A percentile compares a stretch with the other conserved stretches of the same genome.
Evolutionary conservation across 179 eudicot genomes (phyloP).

Genomic region (Spinacia oleracea): DNA sequence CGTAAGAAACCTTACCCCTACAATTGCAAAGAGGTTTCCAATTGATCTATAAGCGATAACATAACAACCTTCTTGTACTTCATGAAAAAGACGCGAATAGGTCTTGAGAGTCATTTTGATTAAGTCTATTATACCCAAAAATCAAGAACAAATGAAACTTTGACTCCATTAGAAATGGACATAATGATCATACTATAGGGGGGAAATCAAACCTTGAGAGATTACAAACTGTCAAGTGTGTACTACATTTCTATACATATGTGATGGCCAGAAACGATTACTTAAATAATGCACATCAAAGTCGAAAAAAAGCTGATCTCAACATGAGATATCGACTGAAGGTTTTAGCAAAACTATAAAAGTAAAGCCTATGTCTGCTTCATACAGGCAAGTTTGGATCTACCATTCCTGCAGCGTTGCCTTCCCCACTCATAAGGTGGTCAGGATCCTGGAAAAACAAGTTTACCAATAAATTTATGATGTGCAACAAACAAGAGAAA

Average conservation of each 20-base stretch:
- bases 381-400: constrained; percentile 55
- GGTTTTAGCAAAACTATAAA: not conserved
- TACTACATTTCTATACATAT: constrained; percentile 16
- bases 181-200: not conserved
- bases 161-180: too few relatives aligned
- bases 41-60: too few relatives aligned
- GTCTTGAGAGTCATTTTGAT: too few relatives aligned
- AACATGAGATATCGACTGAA: not conserved
- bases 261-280: not conserved
- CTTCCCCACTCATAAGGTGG: constrained; percentile 71
- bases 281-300: constrained; percentile 6
- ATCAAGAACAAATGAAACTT: too few relatives aligned
- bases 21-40: too few relatives aligned
- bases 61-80: too few relatives aligned
- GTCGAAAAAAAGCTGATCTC: not conserved
- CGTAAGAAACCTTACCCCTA: too few relatives aligned
- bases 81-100: too few relatives aligned
- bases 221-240: not conserved
- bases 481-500: not conserved
- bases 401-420: constrained; percentile 63
- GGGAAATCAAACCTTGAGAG: not conserved
- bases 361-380: not conserved
- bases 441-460: constrained; percentile 71
- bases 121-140: too few relatives aligned
- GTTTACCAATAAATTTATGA: constrained; percentile 8